phyloP scores from a whole-genome alignment of 805 yeast genomes.

The Spathaspora girioi region DNA sequence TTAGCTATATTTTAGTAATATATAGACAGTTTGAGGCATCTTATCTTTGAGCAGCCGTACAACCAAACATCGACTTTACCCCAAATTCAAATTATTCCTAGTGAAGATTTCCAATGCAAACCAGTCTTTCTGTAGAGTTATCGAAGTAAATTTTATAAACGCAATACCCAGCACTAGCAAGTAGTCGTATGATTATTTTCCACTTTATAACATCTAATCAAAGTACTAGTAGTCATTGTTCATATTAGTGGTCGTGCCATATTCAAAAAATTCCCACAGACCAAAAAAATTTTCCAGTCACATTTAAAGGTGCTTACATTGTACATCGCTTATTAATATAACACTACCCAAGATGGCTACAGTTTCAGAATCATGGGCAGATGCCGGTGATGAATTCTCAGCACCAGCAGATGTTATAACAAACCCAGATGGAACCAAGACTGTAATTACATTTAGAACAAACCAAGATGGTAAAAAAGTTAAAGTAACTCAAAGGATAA shows the following conservation, averaged over 20 bases:
- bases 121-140: too few species aligned
- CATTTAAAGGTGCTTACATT: not conserved
- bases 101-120: too few species aligned
- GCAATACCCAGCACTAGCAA: too few species aligned
- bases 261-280: not conserved
- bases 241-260: not conserved
- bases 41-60: too few species aligned
- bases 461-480: constrained; percentile 80
- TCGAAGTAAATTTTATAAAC: too few species aligned
- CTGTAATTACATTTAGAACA: constrained; percentile 72
- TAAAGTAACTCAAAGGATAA: constrained; percentile 82
- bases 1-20: too few species aligned
- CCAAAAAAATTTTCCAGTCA: not conserved
- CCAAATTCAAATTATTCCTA: too few species aligned
- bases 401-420: constrained; percentile 74
- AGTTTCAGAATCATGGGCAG: constrained; percentile 61
- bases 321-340: not conserved
- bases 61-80: too few species aligned
- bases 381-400: constrained; percentile 67
- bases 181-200: too few species aligned
- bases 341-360: constrained; percentile 21
- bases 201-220: too few species aligned
- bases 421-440: constrained; percentile 86
- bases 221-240: not conserved
- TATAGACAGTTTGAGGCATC: too few species aligned